These are phyloP conservation scores for Medicago ruthenica DNA, from an alignment of 306 rosid genomes.

Conservation along the genomic window DNA sequence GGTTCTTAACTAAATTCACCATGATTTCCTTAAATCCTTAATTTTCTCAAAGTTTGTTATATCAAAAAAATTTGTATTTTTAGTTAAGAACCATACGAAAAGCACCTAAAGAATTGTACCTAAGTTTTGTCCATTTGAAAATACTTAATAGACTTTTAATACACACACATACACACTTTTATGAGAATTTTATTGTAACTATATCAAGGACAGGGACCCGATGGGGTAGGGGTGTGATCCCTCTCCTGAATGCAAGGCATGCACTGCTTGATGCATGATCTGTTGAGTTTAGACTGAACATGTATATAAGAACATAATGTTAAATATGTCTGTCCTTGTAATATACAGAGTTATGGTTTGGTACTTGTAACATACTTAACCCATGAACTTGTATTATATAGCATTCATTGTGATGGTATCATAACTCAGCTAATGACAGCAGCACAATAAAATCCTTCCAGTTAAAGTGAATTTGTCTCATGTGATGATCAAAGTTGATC, in stretches of 20 bases:
- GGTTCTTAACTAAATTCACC: no score
- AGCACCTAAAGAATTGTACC: no score
- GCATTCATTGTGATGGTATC: constrained; percentile 18
- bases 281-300: not conserved
- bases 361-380: not conserved
- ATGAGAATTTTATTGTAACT: not conserved
- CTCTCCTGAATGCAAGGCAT: not conserved
- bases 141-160: no score
- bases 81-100: no score
- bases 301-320: not conserved
- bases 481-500: not conserved
- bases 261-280: constrained; percentile 15
- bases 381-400: not conserved
- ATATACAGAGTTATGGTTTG: not conserved
- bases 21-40: no score
- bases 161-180: not conserved
- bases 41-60: no score
- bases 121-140: no score
- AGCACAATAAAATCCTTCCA: constrained; percentile 9
- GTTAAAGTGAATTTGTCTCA: constrained; percentile 3
- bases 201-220: not conserved
- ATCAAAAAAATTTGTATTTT: no score
- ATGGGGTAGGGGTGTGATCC: not conserved
- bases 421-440: not conserved
- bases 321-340: not conserved